These are phyloP conservation scores for Cadophora malorum DNA, from an alignment of 2,329 filamentous ascomycete species.

Conservation along the genomic window DNA sequence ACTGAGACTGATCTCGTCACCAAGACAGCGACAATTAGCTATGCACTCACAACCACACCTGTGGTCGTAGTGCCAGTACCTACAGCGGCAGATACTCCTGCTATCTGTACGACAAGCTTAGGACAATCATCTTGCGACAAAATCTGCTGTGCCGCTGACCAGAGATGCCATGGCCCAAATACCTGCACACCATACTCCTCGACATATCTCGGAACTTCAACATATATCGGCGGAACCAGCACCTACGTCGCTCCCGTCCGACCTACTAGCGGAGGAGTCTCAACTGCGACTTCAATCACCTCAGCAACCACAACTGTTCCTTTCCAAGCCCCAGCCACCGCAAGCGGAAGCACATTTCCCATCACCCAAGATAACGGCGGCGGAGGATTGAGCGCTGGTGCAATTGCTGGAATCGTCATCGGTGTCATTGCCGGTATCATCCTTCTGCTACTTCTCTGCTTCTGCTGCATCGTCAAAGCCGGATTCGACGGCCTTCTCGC, in stretches of 20 bases:
- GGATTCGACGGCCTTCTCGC: conserved; percentile 65
- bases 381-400: conserved; percentile 67
- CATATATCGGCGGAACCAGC: conserved; percentile 47
- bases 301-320: conserved; percentile 54
- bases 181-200: conserved; percentile 36
- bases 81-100: conserved; percentile 42
- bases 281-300: conserved; percentile 61
- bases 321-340: conserved; percentile 59
- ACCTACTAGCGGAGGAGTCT: conserved; percentile 56
- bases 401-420: conserved; percentile 83
- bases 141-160: conserved; percentile 73
- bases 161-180: conserved; percentile 61
- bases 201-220: conserved; percentile 48
- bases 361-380: conserved; percentile 27
- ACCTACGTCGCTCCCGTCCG: conserved; percentile 51
- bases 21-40: conserved; percentile 59
- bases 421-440: conserved; percentile 71
- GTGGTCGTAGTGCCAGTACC: neutral
- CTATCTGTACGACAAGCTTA: conserved; percentile 58
- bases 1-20: conserved; percentile 60
- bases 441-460: conserved; percentile 73
- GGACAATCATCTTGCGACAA: conserved; percentile 68
- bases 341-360: conserved; percentile 50
- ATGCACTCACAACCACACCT: conserved; percentile 14
- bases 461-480: conserved; percentile 73